These are phyloP conservation scores for Lachancea dasiensis DNA, from an alignment of 805 yeast species.

Conservation along the genomic window DNA sequence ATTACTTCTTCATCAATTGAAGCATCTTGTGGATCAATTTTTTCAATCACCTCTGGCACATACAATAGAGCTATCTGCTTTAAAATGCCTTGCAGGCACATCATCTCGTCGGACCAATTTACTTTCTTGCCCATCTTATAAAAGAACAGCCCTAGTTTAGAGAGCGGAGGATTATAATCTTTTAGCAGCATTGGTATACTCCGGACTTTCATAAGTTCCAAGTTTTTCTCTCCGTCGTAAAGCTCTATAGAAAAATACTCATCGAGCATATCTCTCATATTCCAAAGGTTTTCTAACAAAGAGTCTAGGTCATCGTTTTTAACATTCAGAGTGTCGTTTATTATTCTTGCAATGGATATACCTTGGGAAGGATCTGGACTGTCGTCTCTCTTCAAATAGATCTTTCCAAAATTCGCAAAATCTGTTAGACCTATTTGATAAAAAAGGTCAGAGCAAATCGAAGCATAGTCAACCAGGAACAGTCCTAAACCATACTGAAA, in stretches of 20 bases:
- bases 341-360: slow-evolving; percentile 16
- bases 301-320: slow-evolving; percentile 21
- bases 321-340: slow-evolving; percentile 17
- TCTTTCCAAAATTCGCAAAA: slow-evolving; percentile 74
- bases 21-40: slow-evolving; percentile 16
- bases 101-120: slow-evolving; percentile 61
- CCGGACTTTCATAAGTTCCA: slow-evolving; percentile 34
- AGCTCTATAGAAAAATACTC: slow-evolving; percentile 69
- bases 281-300: slow-evolving; percentile 28
- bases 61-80: slow-evolving; percentile 67
- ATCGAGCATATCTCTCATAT: slow-evolving; percentile 68
- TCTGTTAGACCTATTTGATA: slow-evolving; percentile 76
- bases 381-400: slow-evolving; percentile 34
- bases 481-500: slow-evolving; percentile 77
- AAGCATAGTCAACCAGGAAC: slow-evolving; percentile 74
- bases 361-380: slow-evolving; percentile 9
- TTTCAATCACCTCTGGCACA: slow-evolving; percentile 50
- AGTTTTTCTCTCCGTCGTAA: slow-evolving; percentile 23
- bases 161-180: slow-evolving; percentile 54
- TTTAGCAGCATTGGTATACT: slow-evolving; percentile 65
- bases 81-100: slow-evolving; percentile 61
- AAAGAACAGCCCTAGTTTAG: slow-evolving; percentile 62
- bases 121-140: slow-evolving; percentile 54
- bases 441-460: slow-evolving; percentile 59
- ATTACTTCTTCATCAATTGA: slow-evolving; percentile 22